Evolutionary conservation across 176 grass and related monocot species (phyloP).

Genomic region (bread wheat (Triticum aestivum)): DNA sequence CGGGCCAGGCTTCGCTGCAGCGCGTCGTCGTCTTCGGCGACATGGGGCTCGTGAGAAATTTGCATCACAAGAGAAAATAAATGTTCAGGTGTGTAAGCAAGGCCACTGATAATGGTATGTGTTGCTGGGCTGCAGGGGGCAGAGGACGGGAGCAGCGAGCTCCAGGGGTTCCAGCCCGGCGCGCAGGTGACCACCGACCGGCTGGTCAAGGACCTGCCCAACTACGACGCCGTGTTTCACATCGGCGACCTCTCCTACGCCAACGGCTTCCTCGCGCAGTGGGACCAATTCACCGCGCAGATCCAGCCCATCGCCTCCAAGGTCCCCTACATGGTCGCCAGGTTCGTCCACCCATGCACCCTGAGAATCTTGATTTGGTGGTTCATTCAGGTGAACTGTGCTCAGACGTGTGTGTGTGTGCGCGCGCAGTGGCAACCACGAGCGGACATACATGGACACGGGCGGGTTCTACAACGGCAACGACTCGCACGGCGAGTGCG

Average conservation of each 20-base stretch:
- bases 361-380: background rate
- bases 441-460: slow-evolving; percentile 65
- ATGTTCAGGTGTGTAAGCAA: background rate
- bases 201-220: slow-evolving; percentile 62
- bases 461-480: slow-evolving; percentile 66
- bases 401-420: too few relatives aligned
- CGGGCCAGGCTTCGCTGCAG: slow-evolving; percentile 75
- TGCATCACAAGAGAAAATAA: background rate
- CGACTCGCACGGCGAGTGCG: slow-evolving; percentile 85
- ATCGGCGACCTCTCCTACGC: slow-evolving; percentile 83
- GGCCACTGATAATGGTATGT: background rate
- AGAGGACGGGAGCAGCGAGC: slow-evolving; percentile 65
- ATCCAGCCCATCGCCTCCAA: slow-evolving; percentile 63
- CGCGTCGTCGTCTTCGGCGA: slow-evolving; percentile 75
- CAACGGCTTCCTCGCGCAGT: slow-evolving; percentile 76
- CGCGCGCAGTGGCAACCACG: slow-evolving; percentile 66
- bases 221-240: slow-evolving; percentile 78
- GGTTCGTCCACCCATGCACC: slow-evolving; percentile 26
- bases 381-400: too few relatives aligned
- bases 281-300: slow-evolving; percentile 88
- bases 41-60: slow-evolving; percentile 51
- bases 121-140: background rate
- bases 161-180: slow-evolving; percentile 56
- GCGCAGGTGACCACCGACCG: slow-evolving; percentile 56
- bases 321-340: slow-evolving; percentile 80